phyloP scores from a whole-genome alignment of 1,284 basidiomycete genomes.

The Lignosus rhinocerotis region DNA sequence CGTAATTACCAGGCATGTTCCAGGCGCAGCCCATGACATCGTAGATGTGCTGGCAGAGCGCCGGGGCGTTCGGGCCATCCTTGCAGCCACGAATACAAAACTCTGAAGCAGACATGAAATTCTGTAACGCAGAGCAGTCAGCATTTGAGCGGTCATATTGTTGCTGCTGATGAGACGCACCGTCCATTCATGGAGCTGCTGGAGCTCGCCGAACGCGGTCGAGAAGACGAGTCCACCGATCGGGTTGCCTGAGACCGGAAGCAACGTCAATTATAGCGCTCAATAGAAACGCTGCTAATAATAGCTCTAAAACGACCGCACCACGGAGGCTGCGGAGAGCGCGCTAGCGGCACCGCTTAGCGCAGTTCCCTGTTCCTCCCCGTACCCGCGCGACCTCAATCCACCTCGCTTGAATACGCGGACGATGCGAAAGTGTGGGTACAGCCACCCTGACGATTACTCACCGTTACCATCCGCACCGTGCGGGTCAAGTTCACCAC shows the following conservation, averaged over 20 bases:
- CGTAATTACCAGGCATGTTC: slow-evolving; percentile 72
- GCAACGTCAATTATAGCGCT: slow-evolving; percentile 23
- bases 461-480: slow-evolving; percentile 57
- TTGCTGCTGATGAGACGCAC: slow-evolving; percentile 34
- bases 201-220: slow-evolving; percentile 60
- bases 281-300: not conserved
- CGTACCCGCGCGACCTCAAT: not conserved
- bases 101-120: slow-evolving; percentile 56
- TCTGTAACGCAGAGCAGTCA: slow-evolving; percentile 32
- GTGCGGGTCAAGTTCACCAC: slow-evolving; percentile 66
- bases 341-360: not conserved
- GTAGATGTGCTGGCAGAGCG: slow-evolving; percentile 68
- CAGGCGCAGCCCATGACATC: slow-evolving; percentile 65
- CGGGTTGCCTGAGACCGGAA: slow-evolving; percentile 51
- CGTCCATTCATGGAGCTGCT: slow-evolving; percentile 68
- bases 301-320: not conserved
- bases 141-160: not conserved
- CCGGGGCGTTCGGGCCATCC: slow-evolving; percentile 55
- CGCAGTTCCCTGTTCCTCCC: not conserved
- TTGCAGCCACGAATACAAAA: slow-evolving; percentile 81
- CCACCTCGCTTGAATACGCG: not conserved
- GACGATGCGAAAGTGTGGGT: not conserved
- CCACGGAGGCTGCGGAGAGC: not conserved
- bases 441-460: slow-evolving; percentile 1
- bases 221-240: slow-evolving; percentile 75